Base-by-base conservation (phyloP, 2,329 filamentous ascomycete genomes). In the Botrytis galanthina region DNA sequence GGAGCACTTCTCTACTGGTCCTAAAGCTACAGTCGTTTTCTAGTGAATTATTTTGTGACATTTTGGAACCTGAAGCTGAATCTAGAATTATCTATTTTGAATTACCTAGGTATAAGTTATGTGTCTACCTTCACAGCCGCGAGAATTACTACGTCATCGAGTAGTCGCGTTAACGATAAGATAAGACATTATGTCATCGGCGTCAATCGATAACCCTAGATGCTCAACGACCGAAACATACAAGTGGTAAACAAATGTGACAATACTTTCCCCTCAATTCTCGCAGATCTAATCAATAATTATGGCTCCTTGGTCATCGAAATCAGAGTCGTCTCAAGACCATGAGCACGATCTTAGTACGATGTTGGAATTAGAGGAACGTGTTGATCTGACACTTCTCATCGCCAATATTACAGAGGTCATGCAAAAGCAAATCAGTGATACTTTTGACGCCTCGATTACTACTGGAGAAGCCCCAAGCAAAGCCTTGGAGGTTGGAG, bases 331-430 rank as follows among this genome's bases (percentile, higher is more conserved):
- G 1, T n/a, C 70, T 64, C 51, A 73, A 61, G 74, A 74, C 4
- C 74, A 79, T 57, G 78, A 76, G 20, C 72, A 80, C 67, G 79
- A 81, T 73, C 76, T 81, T 48, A 74, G 75, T 70, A 73, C 76
- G 26, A 79, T 81, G n/a, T 74, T 82, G 29, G 77, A 77, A 3
- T 74, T 73, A 16, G 79, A 80, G 63, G 79, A 82, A 74, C 77
- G 78, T 61, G 76, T 77, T 22, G 87, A 90, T 73, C 80, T 91
- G 59, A 81, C 83, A n/a, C 82, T 83, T 5, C 83, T 91, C 20
- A 81, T 88, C 73, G 83, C 80, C 39, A 83, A 84, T 63, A 86
- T 89, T 75, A 86, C 86, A 51, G 88, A 90, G 67, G 83, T 83
- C 54, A 88, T 91, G 83, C 84, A 86, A 73, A 84, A 84, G 70